Evolutionary conservation across 768 basidiomycete species (phyloP), one percentile per base, ranked within the genome.

Genomic region (Albatrellus ellisii): DNA sequence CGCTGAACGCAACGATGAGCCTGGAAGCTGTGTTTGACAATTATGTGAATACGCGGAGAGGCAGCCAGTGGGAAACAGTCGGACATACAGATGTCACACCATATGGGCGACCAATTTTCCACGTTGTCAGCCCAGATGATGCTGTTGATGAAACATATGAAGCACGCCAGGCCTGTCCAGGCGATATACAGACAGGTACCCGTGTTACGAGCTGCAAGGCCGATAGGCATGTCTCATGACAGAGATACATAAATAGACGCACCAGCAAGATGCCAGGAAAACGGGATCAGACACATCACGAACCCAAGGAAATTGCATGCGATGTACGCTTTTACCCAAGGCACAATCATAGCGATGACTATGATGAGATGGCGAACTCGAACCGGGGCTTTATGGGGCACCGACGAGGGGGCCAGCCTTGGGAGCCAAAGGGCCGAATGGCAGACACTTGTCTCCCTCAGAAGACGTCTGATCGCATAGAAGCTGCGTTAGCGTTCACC

Each of bases 141-240:
- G 3, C 76, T 68, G 60, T 88, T 80, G 49, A 86, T 59, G 50
- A 72, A 77, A 36, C 65, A 58, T 36, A 68, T 68, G 35, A 87
- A 67, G 55, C 75, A 77, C 11, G 62, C 63, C 8, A 73, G 39
- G 1, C 67, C 73, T 6, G 68, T 66, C 86, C 84, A 88, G 27
- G 64, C 45, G 62, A 88, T 86, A 62, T 73, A 79, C 28, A 75
- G 59, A 46, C 83, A 75, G 11, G 84, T 85, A 21, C 80, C 82
- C 8, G 74, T 68, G 54, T 83, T 80, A 72, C 74, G 76, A 22
- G 77, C 77, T 66, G 3, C 10, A 26, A 4, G 8, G 28, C 28
- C n/a, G n/a, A 25, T 22, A 8, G n/a, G 12, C 14, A n/a, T 18
- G 25, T 39, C n/a, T 35, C 34, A 8, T 6, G 4, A 20, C 22